Percentiles rank a stretch among this genome's conserved stretches.
Evolutionary conservation across 202 grass and related monocot species (phyloP).

Genomic region (Setaria viridis): DNA sequence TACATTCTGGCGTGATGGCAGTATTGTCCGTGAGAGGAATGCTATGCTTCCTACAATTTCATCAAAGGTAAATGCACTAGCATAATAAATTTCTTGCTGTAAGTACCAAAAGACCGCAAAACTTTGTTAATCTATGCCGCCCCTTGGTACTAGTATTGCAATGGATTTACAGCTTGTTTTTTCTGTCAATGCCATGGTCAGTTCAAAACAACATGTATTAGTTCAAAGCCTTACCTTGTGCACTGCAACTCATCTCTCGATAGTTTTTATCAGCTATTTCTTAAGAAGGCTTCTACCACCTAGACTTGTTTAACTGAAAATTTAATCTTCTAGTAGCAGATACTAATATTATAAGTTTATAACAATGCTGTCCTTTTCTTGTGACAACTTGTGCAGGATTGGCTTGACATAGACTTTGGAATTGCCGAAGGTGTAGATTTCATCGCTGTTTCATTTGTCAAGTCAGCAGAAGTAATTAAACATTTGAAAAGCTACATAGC

Average conservation of each 20-base stretch:
- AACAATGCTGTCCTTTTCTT: constrained; percentile 18
- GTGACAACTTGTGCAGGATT: constrained; percentile 65
- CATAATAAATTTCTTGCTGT: constrained; percentile 13
- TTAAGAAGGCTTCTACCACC: background rate
- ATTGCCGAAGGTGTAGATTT: constrained; percentile 97
- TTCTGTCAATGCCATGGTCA: constrained; percentile 7
- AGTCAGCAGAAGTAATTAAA: constrained; percentile 94
- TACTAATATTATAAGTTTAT: background rate
- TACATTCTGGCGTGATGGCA: constrained; percentile 90
- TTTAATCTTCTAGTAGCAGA: background rate
- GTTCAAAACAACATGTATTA: background rate
- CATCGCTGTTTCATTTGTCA: constrained; percentile 93
- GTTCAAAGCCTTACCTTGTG: background rate
- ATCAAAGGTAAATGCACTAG: constrained; percentile 73
- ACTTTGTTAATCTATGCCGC: background rate
- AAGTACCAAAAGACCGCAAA: background rate
- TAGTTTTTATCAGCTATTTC: constrained; percentile 10
- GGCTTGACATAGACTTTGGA: constrained; percentile 99
- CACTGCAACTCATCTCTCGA: constrained; percentile 2
- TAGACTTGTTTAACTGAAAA: constrained; percentile 14
- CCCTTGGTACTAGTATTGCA: background rate
- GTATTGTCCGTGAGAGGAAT: constrained; percentile 90
- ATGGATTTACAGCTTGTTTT: constrained; percentile 11
- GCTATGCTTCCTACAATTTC: constrained; percentile 99
- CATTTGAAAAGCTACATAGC: constrained; percentile 99